Base-by-base conservation (phyloP, 116 monocot species). In the Papilionanthe hybrid region DNA sequence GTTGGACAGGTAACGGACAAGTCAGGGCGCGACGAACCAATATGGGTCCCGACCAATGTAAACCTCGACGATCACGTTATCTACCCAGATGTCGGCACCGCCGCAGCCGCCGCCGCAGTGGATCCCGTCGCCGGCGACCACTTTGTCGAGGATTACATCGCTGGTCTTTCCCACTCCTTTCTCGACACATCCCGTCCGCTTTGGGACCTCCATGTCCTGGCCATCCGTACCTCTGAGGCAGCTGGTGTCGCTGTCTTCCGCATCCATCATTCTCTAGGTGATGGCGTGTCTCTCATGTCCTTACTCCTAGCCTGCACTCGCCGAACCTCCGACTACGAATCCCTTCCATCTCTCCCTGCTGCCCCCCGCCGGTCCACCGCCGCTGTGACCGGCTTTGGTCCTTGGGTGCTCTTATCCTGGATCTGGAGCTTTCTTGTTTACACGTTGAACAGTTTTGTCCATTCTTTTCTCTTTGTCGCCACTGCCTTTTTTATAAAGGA, bases 191-290 rank as follows among this genome's bases (percentile, higher is more conserved):
- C 91, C 42, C 85, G 78, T 37, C 97, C 97, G 11, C 81, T 94
- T 0, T 97, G 97, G 97, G 97, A 97, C 71, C 74, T 94, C 71
- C 97, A 97, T 89, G 13, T 97, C 83, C 89, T 97, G 83, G 86
- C 92, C 87, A 22, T 92, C 49, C 85, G 79, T 43, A 94, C 97
- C 63, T 80, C 94, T 47, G 87, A 91, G 55, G 89, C 97, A 60
- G 81, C 82, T 63, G 78, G 88, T 72, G 80, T 85, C 11, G 89
- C 49, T 42, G 76, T 92, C 55, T 69, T 97, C 80, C 88, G 97
- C 56, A 30, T 85, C 48, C 97, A 97, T 80, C 97, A 97, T 77
- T 94, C 97, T 65, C 89, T 97, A 76, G 97, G 97, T 22, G 97
- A 97, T 63, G 97, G 97, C 78, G 29, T 78, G 75, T 94, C 97